Percentiles rank a stretch among this genome's conserved stretches.
phyloP scores from a whole-genome alignment of 2,329 filamentous ascomycete genomes.

The Penicillium sp. region DNA sequence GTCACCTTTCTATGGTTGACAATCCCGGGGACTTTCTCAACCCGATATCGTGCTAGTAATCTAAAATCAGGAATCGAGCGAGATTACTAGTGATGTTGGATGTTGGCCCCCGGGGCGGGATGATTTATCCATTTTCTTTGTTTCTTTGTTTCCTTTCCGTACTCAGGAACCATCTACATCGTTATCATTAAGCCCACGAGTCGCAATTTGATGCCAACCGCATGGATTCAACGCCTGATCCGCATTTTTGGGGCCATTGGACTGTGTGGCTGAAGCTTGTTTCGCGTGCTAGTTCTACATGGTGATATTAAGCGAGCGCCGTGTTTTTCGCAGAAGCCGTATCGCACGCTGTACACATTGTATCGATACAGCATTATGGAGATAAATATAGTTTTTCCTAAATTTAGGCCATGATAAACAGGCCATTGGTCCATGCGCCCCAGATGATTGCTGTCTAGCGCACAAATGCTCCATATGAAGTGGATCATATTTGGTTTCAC shows the following conservation, averaged over 20 bases:
- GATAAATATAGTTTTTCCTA: slow-evolving; percentile 2
- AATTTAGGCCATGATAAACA: neutral
- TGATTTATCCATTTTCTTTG: neutral
- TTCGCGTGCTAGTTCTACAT: neutral
- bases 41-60: neutral
- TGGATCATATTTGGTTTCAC: neutral
- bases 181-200: neutral
- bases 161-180: neutral
- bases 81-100: neutral
- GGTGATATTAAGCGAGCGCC: neutral
- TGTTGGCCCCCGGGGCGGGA: neutral
- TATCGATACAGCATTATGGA: neutral
- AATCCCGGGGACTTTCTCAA: neutral
- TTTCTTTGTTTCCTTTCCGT: neutral
- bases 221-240: neutral
- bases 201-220: neutral
- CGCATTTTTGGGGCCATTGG: neutral
- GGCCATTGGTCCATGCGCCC: neutral
- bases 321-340: neutral
- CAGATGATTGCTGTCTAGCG: neutral
- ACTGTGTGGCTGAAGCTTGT: neutral
- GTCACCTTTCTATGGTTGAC: neutral
- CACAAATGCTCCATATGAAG: neutral
- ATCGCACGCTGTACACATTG: neutral
- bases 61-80: neutral